These are phyloP conservation scores for Melaleuca quinquenervia DNA, from an alignment of 345 rosid species.

Conservation along the genomic window DNA sequence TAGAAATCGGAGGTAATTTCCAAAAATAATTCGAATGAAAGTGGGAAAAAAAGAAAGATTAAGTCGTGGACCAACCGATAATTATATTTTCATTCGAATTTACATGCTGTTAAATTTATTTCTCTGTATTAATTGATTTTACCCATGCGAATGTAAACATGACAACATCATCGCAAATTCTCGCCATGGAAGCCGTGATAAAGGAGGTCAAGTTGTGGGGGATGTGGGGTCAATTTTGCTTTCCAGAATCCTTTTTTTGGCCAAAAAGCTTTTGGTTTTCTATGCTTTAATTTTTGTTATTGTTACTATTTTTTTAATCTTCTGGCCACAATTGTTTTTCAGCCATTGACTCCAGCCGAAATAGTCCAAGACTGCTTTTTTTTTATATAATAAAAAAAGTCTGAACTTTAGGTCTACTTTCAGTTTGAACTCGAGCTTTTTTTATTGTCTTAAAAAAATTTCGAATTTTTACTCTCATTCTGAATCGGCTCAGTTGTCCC, in stretches of 20 bases:
- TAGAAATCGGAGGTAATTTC: background rate
- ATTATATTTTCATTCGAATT: background rate
- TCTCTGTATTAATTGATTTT: background rate
- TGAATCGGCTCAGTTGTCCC: fast-evolving
- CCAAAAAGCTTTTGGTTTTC: background rate
- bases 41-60: no score
- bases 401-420: background rate
- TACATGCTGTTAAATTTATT: background rate
- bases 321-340: background rate
- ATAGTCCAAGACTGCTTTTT: no score
- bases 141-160: background rate
- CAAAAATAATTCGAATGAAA: background rate
- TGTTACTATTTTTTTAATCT: background rate
- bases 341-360: background rate
- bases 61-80: fast-evolving
- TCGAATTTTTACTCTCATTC: background rate
- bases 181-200: background rate
- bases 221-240: background rate
- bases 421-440: background rate
- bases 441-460: background rate
- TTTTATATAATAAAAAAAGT: no score
- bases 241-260: background rate
- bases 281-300: background rate
- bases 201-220: background rate
- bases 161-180: background rate